phyloP scores from a whole-genome alignment of 2,329 filamentous ascomycete species.

The Clonostachys solani region DNA sequence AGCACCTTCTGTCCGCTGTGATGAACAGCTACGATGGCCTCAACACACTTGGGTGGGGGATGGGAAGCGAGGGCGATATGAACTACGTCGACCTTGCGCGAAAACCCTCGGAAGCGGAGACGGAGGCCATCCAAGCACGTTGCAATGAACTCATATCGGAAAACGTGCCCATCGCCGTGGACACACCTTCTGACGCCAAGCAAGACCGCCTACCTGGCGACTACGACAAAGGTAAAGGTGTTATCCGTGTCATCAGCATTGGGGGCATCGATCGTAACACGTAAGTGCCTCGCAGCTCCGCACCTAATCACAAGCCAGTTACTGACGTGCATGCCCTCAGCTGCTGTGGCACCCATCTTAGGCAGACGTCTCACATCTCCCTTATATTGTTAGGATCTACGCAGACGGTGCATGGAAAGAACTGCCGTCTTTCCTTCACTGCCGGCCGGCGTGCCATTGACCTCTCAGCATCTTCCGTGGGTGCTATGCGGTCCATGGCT shows the following conservation, averaged over 20 bases:
- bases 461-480: conserved; percentile 11
- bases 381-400: conserved; percentile 18
- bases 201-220: conserved; percentile 15
- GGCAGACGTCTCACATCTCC: conserved; percentile 20
- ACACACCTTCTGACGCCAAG: conserved; percentile 14
- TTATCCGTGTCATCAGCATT: conserved; percentile 19
- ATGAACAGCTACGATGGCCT: conserved; percentile 16
- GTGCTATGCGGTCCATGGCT: conserved; percentile 13
- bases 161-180: conserved; percentile 13
- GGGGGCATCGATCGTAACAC: conserved; percentile 21
- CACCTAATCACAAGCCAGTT: too few species aligned
- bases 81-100: conserved; percentile 23
- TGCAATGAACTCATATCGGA: conserved; percentile 17
- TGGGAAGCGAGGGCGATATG: conserved; percentile 16
- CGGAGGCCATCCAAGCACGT: conserved; percentile 13
- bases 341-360: conserved; percentile 22
- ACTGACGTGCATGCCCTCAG: conserved; percentile 2
- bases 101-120: conserved; percentile 14
- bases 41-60: conserved; percentile 20
- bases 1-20: conserved; percentile 21
- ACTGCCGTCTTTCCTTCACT: conserved; percentile 20
- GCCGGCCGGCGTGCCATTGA: conserved; percentile 17
- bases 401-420: conserved; percentile 21
- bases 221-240: conserved; percentile 20
- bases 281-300: conserved; percentile 6